phyloP scores from a whole-genome alignment of 345 rosid genomes.

The Gossypium mustelinum region DNA sequence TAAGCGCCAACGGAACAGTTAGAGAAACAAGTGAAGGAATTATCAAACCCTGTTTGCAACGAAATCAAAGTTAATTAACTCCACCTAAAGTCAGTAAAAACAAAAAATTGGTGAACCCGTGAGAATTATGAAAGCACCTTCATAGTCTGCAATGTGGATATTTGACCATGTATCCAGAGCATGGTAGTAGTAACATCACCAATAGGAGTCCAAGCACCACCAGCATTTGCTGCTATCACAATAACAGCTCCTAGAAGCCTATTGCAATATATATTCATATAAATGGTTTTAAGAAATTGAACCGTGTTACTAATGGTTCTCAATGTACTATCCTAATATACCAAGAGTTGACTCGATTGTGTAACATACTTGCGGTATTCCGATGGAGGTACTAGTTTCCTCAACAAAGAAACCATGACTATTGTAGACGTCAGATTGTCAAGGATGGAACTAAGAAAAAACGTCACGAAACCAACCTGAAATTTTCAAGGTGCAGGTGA shows the following conservation, averaged over 20 bases:
- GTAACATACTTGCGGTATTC: slow-evolving; percentile 88
- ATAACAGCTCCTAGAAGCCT: slow-evolving; percentile 95
- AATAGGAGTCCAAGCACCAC: slow-evolving; percentile 99
- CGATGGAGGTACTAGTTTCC: slow-evolving; percentile 83
- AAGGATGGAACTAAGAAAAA: slow-evolving; percentile 85
- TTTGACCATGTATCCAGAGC: slow-evolving; percentile 98
- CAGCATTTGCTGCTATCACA: slow-evolving; percentile 96
- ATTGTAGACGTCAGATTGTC: slow-evolving; percentile 96
- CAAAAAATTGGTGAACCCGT: no score
- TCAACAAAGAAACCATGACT: slow-evolving; percentile 88
- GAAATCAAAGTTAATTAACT: not conserved
- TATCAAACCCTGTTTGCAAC: slow-evolving; percentile 51
- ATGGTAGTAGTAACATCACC: slow-evolving; percentile 98
- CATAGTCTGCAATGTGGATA: slow-evolving; percentile 81
- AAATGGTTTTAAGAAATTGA: not conserved
- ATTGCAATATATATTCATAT: slow-evolving; percentile 4
- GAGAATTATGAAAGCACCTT: slow-evolving; percentile 45
- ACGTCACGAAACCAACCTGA: slow-evolving; percentile 90
- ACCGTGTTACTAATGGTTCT: not conserved
- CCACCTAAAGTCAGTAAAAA: not conserved
- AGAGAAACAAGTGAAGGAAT: slow-evolving; percentile 80
- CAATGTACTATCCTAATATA: not conserved
- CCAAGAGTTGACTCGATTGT: not conserved
- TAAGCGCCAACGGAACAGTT: slow-evolving; percentile 78
- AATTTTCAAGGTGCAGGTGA: slow-evolving; percentile 22